These are phyloP conservation scores for Aspergillus avenaceus DNA, from an alignment of 495 filamentous ascomycete species.

Conservation along the genomic window DNA sequence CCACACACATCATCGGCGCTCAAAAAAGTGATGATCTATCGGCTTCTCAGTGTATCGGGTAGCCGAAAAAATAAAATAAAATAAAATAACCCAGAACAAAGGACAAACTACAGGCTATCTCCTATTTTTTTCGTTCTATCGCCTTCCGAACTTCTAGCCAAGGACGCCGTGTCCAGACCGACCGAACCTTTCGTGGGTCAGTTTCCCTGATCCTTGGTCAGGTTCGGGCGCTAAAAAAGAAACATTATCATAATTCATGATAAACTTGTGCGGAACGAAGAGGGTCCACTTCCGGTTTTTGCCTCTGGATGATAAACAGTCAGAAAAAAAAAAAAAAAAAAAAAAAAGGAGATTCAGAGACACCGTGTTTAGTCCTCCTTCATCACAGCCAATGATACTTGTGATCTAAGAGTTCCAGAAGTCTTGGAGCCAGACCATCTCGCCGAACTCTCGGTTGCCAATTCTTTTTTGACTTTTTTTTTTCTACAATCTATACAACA, in stretches of 20 bases:
- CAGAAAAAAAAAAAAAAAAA: background rate
- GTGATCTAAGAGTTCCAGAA: background rate
- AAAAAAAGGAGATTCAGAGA: background rate
- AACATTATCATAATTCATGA: slow-evolving; percentile 4
- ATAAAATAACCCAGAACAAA: background rate
- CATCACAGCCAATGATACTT: background rate
- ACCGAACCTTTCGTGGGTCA: slow-evolving; percentile 3
- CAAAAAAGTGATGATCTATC: background rate
- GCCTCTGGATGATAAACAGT: slow-evolving; percentile 4
- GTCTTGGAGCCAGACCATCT: background rate
- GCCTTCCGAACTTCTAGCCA: background rate
- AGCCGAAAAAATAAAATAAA: slow-evolving; percentile 1
- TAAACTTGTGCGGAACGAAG: slow-evolving; percentile 12
- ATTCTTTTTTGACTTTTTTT: background rate
- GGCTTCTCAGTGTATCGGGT: slow-evolving; percentile 2
- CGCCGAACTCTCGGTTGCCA: background rate
- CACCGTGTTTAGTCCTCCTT: background rate
- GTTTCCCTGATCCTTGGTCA: slow-evolving; percentile 1
- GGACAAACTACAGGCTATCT: background rate
- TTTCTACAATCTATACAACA: too few relatives aligned
- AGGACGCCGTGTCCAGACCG: slow-evolving; percentile 3
- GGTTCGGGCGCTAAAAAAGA: slow-evolving; percentile 17
- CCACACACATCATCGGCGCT: background rate
- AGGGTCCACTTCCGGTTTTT: slow-evolving; percentile 15
- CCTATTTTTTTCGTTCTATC: background rate